Conservation (phyloP, 164 flowering plant species). For the Piper betle region DNA sequence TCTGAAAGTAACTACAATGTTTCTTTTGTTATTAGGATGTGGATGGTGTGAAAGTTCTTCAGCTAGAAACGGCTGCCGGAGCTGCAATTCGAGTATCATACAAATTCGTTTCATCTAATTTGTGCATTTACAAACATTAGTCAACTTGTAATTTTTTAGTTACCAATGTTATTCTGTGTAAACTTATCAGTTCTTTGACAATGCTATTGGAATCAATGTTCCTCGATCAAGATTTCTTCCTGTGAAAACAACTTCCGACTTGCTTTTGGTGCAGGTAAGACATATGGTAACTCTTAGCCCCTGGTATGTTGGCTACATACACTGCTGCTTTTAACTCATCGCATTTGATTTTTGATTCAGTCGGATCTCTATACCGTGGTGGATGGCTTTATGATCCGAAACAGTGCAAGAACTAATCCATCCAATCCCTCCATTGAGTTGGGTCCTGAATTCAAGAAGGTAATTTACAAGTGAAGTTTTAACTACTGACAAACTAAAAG, state of each 20-base stretch:
- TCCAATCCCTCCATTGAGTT: constrained; percentile 74
- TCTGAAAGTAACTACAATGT: not conserved
- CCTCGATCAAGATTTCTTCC: constrained; percentile 97
- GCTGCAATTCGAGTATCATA: constrained; percentile 78
- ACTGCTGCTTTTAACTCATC: not conserved
- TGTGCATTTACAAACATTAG: no score
- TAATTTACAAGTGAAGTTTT: constrained; percentile 13
- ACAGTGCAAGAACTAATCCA: constrained; percentile 59
- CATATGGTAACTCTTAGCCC: not conserved
- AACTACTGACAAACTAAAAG: no score
- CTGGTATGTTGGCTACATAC: not conserved
- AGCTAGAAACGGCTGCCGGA: constrained; percentile 98
- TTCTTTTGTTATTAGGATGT: constrained; percentile 57
- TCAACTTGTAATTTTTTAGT: not conserved
- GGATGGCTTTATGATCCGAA: constrained; percentile 65
- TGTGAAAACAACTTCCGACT: constrained; percentile 91
- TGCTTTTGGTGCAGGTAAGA: constrained; percentile 90
- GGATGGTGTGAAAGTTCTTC: constrained; percentile 85
- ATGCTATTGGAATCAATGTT: constrained; percentile 88
- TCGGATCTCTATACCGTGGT: constrained; percentile 79
- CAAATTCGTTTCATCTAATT: not conserved
- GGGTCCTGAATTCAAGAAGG: constrained; percentile 97
- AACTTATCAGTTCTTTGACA: constrained; percentile 87
- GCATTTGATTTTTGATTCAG: constrained; percentile 22
- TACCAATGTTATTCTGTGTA: not conserved